phyloP scores from a whole-genome alignment of 495 filamentous ascomycete species.

The Aspergillus steynii region DNA sequence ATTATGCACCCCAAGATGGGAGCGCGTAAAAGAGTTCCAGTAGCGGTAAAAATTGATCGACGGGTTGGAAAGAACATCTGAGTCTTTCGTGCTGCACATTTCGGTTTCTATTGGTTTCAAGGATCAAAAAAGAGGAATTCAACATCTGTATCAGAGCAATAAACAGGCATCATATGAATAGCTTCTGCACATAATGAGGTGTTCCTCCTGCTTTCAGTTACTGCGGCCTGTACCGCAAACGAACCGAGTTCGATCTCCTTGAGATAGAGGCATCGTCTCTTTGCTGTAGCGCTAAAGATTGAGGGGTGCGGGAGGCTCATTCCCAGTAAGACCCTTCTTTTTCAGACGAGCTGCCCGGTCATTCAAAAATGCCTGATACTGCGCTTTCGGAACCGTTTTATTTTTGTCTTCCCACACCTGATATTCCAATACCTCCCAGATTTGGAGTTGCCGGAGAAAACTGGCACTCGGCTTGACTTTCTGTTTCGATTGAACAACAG shows the following conservation, averaged over 20 bases:
- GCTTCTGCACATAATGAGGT: too few species aligned
- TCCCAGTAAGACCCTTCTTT: conserved; percentile 26
- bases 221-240: too few species aligned
- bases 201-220: too few species aligned
- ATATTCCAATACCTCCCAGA: conserved; percentile 33
- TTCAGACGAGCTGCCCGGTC: conserved; percentile 21
- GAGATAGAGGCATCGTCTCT: too few species aligned
- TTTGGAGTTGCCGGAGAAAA: conserved; percentile 28
- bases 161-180: too few species aligned
- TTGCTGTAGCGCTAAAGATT: conserved; percentile 2
- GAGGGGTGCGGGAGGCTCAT: conserved; percentile 27
- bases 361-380: conserved; percentile 32
- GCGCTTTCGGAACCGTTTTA: conserved; percentile 28
- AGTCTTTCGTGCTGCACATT: too few species aligned
- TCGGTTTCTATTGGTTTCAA: too few species aligned
- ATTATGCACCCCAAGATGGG: not conserved
- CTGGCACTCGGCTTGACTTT: conserved; percentile 25
- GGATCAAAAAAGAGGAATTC: too few species aligned
- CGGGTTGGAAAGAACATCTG: too few species aligned
- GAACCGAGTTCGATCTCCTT: too few species aligned
- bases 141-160: too few species aligned
- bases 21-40: not conserved
- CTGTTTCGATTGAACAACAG: conserved; percentile 21
- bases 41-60: too few species aligned
- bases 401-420: conserved; percentile 36